phyloP scores from a whole-genome alignment of 495 filamentous ascomycete species.

The Aspergillus steynii region DNA sequence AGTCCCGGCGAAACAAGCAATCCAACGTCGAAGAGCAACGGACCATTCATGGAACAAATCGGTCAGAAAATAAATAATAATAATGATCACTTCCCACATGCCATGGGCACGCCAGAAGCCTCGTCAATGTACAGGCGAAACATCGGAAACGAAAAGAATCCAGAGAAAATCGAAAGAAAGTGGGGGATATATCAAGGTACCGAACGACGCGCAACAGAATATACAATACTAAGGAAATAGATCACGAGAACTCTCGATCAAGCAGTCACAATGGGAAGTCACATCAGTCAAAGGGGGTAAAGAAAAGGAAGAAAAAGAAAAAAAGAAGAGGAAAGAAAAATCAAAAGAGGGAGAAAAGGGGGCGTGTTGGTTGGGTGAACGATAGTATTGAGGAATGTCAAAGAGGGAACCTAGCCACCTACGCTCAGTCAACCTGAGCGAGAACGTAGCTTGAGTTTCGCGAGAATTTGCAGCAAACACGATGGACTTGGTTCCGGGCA shows the following conservation, averaged over 20 bases:
- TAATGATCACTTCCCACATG: constrained; percentile 5
- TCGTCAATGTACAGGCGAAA: constrained; percentile 25
- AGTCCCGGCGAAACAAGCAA: not conserved
- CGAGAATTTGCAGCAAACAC: not conserved
- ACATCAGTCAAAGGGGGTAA: not conserved
- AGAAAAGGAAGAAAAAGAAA: constrained; percentile 9
- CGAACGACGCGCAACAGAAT: constrained; percentile 3
- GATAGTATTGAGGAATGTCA: no score
- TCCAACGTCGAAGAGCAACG: not conserved
- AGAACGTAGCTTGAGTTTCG: no score
- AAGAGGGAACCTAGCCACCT: no score
- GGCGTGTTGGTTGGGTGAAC: not conserved
- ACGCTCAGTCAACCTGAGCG: no score
- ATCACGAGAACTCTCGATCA: no score
- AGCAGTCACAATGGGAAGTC: not conserved
- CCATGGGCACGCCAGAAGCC: constrained; percentile 4
- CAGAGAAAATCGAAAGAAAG: constrained; percentile 9
- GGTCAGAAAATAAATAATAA: not conserved
- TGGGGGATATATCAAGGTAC: constrained; percentile 12
- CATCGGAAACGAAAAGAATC: constrained; percentile 21
- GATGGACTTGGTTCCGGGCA: not conserved
- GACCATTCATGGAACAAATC: not conserved
- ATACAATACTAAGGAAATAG: not conserved
- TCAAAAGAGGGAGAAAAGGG: constrained; percentile 1
- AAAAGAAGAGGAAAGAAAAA: constrained; percentile 2